A percentile compares a stretch with the other conserved stretches of the same genome.
phyloP scores from a whole-genome alignment of 305 asterid genomes.

The Ajuga reptans region DNA sequence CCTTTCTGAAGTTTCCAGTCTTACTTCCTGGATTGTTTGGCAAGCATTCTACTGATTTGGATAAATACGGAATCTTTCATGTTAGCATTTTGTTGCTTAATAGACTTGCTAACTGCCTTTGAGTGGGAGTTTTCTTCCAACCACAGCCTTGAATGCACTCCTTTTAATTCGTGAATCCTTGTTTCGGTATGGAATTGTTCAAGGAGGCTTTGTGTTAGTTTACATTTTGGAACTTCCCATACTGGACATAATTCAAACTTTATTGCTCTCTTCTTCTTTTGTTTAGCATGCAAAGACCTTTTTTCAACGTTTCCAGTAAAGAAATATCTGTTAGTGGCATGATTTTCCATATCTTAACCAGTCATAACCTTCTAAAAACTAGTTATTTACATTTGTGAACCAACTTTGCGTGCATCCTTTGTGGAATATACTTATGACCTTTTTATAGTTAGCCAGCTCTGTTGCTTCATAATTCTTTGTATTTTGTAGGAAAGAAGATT shows the following conservation, averaged over 20 bases:
- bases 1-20: not conserved
- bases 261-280: not conserved
- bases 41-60: not conserved
- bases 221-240: not conserved
- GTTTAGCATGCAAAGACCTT: not conserved
- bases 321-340: not conserved
- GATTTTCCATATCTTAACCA: not conserved
- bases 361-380: not conserved
- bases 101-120: not conserved
- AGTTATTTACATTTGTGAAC: not conserved
- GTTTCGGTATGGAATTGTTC: not conserved
- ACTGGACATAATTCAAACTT: not conserved
- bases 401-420: slow-evolving; percentile 3
- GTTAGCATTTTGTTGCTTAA: not conserved
- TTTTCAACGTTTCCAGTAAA: not conserved
- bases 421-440: not conserved
- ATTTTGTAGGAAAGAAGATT: slow-evolving; percentile 78
- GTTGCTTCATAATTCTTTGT: slow-evolving; percentile 24
- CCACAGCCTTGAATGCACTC: not conserved
- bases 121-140: not conserved
- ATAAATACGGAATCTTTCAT: not conserved
- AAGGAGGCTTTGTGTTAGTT: not conserved
- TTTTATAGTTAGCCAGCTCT: slow-evolving; percentile 9
- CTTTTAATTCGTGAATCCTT: not conserved
- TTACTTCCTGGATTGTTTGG: not conserved